Base-by-base conservation (phyloP, 495 filamentous ascomycete genomes). In the Podospora bellae-mahoneyi region DNA sequence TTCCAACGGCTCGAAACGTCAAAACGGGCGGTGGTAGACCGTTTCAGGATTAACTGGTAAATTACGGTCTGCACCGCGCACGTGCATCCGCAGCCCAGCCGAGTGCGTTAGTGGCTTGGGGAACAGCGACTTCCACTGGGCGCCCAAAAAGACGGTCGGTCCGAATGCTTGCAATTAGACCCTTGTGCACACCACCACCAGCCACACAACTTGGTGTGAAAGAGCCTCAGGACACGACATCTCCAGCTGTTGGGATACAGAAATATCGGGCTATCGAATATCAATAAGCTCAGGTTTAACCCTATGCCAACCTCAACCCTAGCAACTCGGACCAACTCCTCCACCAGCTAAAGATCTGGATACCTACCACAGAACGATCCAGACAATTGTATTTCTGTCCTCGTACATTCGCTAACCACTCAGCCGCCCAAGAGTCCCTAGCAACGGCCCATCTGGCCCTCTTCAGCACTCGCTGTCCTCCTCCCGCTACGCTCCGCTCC, bases 101-200 rank as follows among this genome's bases (percentile, higher is more conserved):
- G 64, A 67, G 39, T 56, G 55, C 30, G 30, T 68, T 62, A 56
- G 71, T 56, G 72, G 64, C 69, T 68, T 68, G 27, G 18, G 26
- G 34, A 28, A 34, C n/a, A 26, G 19, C 44, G 44, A 62, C 59
- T 60, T 48, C 44, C 58, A 67, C 64, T 71, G 60, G 60, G 30
- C 62, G 48, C 59, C 58, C 48, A 66, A 66, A 66, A 59, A 64
- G 67, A 63, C 28, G 62, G 63, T 76, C 72, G 74, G 74, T 70
- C 74, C 74, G 74, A 76, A 71, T 76, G 68, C 67, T 70, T 65
- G 68, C 63, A 64, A 73, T 71, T 65, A 69, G 62, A 39, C 71
- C 67, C 64, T 32, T 63, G 66, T 32, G 9, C n/a, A n/a, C 16
- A 39, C 23, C 59, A 62, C 20, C 59, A 57, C n/a, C 7, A 67